Evolutionary conservation across 1,139 yeast species (phyloP).

Genomic region (Candida glucosophila): DNA sequence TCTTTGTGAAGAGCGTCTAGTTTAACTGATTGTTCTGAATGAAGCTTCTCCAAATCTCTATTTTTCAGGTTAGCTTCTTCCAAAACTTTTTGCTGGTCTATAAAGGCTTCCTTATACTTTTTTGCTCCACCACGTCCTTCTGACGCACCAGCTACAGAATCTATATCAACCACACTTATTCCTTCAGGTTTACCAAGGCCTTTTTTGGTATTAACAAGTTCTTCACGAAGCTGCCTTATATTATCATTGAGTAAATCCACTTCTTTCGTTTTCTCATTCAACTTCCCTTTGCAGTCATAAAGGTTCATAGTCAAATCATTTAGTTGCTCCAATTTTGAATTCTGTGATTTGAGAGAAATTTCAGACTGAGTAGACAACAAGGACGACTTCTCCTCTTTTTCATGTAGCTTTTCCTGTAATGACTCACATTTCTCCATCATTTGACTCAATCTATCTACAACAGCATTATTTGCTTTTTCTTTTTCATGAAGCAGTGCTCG

Average conservation of each 20-base stretch:
- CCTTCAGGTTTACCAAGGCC: too few species aligned
- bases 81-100: too few species aligned
- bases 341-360: slow-evolving; percentile 53
- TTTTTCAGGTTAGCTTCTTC: too few species aligned
- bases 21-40: too few species aligned
- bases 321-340: slow-evolving; percentile 55
- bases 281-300: slow-evolving; percentile 31
- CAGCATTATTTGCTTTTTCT: slow-evolving; percentile 42
- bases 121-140: too few species aligned
- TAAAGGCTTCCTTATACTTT: too few species aligned
- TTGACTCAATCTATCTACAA: slow-evolving; percentile 40
- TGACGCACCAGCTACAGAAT: too few species aligned
- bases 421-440: slow-evolving; percentile 47
- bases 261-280: slow-evolving; percentile 21
- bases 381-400: slow-evolving; percentile 41
- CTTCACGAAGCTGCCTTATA: slow-evolving; percentile 12
- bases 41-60: too few species aligned
- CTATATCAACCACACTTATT: too few species aligned
- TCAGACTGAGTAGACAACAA: slow-evolving; percentile 44
- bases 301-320: slow-evolving; percentile 39
- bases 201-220: too few species aligned
- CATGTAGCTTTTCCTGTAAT: slow-evolving; percentile 41
- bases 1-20: too few species aligned
- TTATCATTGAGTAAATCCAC: slow-evolving; percentile 19
- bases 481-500: slow-evolving; percentile 60